A percentile compares a stretch with the other conserved stretches of the same genome.
Evolutionary conservation across 306 rosid genomes (phyloP).

Genomic region (Prunus armeniaca): DNA sequence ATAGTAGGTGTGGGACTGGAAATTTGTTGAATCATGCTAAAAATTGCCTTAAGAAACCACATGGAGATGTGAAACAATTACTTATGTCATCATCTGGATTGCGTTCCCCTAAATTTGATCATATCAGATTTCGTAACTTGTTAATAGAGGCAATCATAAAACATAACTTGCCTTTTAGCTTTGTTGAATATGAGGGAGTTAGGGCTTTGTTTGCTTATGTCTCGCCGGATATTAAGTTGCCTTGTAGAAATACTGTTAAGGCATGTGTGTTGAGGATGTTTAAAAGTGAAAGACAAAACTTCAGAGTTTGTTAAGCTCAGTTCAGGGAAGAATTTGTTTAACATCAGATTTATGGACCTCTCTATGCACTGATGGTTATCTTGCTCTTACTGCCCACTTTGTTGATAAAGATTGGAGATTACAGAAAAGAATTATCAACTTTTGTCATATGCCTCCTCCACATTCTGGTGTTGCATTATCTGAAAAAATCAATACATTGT

Average conservation of each 20-base stretch:
- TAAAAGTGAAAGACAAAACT: no score
- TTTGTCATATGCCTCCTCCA: not conserved
- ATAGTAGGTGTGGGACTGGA: not conserved
- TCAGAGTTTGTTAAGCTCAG: no score
- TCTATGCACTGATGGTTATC: not conserved
- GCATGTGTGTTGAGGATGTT: no score
- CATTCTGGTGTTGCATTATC: not conserved
- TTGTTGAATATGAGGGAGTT: no score
- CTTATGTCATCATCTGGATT: not conserved
- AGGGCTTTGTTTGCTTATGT: no score
- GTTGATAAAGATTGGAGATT: not conserved
- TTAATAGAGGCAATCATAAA: not conserved
- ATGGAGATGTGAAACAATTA: fast-evolving
- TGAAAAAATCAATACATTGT: not conserved
- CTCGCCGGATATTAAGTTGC: no score
- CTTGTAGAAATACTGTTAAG: no score
- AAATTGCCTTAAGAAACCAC: not conserved
- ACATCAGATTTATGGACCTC: conserved; percentile 1
- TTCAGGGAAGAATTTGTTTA: not conserved
- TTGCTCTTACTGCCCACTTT: not conserved
- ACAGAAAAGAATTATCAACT: not conserved
- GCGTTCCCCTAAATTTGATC: not conserved
- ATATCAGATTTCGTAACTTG: not conserved
- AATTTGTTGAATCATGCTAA: not conserved
- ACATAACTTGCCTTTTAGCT: not conserved